phyloP scores from a whole-genome alignment of 768 basidiomycete species.

The Lentinus tigrinus region DNA sequence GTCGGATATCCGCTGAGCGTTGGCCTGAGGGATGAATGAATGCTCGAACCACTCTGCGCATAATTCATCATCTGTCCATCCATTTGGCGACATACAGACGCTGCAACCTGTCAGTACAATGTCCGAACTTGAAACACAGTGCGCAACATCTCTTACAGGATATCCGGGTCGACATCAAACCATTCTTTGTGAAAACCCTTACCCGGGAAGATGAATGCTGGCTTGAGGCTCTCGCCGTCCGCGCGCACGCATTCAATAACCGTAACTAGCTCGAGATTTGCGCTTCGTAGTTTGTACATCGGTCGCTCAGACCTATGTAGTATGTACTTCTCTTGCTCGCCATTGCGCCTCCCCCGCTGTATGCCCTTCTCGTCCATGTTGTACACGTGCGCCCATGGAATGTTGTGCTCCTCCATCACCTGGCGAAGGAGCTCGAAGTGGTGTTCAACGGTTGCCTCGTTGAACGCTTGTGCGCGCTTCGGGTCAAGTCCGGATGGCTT shows the following conservation, averaged over 20 bases:
- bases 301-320: constrained; percentile 16
- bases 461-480: constrained; percentile 34
- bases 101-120: constrained; percentile 19
- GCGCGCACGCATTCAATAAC: constrained; percentile 45
- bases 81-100: constrained; percentile 35
- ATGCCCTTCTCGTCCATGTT: constrained; percentile 27
- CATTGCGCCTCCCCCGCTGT: constrained; percentile 14
- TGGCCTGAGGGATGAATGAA: constrained; percentile 38
- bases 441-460: constrained; percentile 18
- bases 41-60: constrained; percentile 38
- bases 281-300: constrained; percentile 26
- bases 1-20: constrained; percentile 12
- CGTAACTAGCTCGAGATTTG: constrained; percentile 42
- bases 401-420: constrained; percentile 4
- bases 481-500: constrained; percentile 33
- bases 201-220: constrained; percentile 38
- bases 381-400: constrained; percentile 5
- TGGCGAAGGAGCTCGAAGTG: constrained; percentile 9
- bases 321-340: neutral
- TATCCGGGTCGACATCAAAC: neutral
- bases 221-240: constrained; percentile 34
- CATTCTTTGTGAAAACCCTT: neutral
- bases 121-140: too few species aligned
- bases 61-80: constrained; percentile 40
- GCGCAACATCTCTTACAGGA: neutral